These are phyloP conservation scores for Cryptosporidium meleagridis DNA, from an alignment of 169 alveolate species.

Conservation along the genomic window DNA sequence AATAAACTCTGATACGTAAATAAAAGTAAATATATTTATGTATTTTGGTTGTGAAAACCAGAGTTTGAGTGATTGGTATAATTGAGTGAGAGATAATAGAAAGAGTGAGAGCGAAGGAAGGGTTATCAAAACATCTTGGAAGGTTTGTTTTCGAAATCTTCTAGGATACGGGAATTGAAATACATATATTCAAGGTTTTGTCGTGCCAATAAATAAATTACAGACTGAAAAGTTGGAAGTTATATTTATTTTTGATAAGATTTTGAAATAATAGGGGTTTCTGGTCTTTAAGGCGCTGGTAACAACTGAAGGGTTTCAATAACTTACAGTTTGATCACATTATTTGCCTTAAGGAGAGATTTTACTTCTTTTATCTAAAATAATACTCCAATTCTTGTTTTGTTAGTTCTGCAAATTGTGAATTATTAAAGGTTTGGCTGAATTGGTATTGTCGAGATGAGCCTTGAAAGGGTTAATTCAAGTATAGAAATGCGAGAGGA, in stretches of 20 bases:
- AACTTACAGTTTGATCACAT: background rate
- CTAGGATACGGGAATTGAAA: background rate
- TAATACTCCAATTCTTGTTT: background rate
- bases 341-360: background rate
- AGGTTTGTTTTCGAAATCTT: background rate
- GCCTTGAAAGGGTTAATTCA: background rate
- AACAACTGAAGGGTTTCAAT: background rate
- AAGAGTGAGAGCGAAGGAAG: background rate
- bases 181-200: background rate
- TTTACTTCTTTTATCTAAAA: background rate
- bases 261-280: background rate
- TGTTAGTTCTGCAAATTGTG: background rate
- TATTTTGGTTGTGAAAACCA: background rate
- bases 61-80: background rate
- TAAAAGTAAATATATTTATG: background rate
- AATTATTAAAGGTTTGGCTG: background rate
- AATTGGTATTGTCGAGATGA: background rate
- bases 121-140: background rate
- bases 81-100: background rate
- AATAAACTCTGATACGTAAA: background rate
- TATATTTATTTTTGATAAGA: background rate
- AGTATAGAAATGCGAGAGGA: constrained; percentile 8
- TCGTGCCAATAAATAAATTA: background rate
- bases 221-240: background rate
- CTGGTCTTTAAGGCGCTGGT: background rate